Conservation (phyloP, 2,329 filamentous ascomycete genomes). For the Capronia coronata region DNA sequence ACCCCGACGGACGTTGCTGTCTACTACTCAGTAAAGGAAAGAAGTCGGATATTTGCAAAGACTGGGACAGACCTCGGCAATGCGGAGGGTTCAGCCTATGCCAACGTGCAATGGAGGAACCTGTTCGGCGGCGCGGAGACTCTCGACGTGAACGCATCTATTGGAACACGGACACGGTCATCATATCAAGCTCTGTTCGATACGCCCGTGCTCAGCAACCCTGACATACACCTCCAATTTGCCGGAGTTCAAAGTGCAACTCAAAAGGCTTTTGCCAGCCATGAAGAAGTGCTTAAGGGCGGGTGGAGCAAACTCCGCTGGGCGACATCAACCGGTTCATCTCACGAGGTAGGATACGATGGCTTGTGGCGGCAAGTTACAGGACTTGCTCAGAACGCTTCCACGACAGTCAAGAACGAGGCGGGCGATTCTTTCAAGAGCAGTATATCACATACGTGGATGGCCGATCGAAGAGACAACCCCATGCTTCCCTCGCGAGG, state of each 20-base stretch:
- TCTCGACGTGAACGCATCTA: slow-evolving; percentile 75
- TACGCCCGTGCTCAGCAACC: slow-evolving; percentile 75
- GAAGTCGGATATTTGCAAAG: slow-evolving; percentile 77
- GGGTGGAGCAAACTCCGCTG: slow-evolving; percentile 71
- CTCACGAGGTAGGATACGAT: slow-evolving; percentile 73
- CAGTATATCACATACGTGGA: slow-evolving; percentile 73
- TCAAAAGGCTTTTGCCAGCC: slow-evolving; percentile 85
- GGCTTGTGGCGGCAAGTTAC: slow-evolving; percentile 86
- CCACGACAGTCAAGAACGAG: slow-evolving; percentile 72
- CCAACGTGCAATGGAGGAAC: slow-evolving; percentile 80
- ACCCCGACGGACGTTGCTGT: slow-evolving; percentile 74
- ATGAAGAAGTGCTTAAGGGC: slow-evolving; percentile 81
- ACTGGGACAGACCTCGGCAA: slow-evolving; percentile 93
- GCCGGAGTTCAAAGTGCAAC: slow-evolving; percentile 78
- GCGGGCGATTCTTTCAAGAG: slow-evolving; percentile 90
- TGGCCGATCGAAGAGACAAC: slow-evolving; percentile 73
- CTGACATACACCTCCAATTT: slow-evolving; percentile 69
- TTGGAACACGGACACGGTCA: slow-evolving; percentile 83
- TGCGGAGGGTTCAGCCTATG: slow-evolving; percentile 87
- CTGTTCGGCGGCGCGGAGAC: slow-evolving; percentile 91
- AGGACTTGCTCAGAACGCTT: slow-evolving; percentile 65
- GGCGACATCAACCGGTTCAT: slow-evolving; percentile 57
- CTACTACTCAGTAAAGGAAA: slow-evolving; percentile 69
- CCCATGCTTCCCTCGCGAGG: slow-evolving; percentile 76
- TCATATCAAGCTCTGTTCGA: slow-evolving; percentile 84